Base-by-base conservation (phyloP, 1,284 basidiomycete genomes). In the Leccinum solheimii region DNA sequence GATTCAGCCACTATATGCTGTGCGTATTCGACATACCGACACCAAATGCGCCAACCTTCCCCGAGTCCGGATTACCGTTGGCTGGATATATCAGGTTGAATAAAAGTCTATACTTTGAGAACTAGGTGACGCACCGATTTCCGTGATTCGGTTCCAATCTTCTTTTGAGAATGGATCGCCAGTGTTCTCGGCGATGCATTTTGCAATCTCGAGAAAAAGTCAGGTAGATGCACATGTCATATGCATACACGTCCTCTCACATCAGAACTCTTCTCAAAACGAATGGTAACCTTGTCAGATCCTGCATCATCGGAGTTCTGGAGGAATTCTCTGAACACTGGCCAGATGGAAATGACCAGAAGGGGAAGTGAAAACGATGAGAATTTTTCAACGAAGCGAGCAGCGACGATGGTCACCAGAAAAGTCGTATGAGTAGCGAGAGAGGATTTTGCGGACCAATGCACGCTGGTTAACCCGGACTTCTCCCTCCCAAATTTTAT, bases 261-360 rank as follows among this genome's bases (percentile, higher is more conserved):
- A 26, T 32, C 16, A 13, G 43, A 30, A 27, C 19, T 7, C n/a
- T 23, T 21, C 55, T 91, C 85, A 66, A 95, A 95, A 62, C 82
- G 84, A 63, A 95, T 91, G 73, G 94, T 90, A 4, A 91, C 93
- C 49, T 84, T 78, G 55, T 82, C 84, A 6, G 94, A 91, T 45
- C 86, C 86, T 0, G 94, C 95, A 77, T 98, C 96, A 73, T 98
- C 95, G 9, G 95, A 95, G 73, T 98, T 98, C 79, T 98, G 82
- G 2, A 98, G 79, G 10, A 98, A 85, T 75, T 98, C 95, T 53
- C 95, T 84, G 70, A 95, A 96, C 51, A 96, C 92, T 83, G 53
- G 8, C 14, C 38, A n/a, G 45, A 36, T 26, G 21, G 4, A 1
- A 32, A 32, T 32, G 30, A 32, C 30, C 30, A 32, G 1, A 34